These are phyloP conservation scores for Candida piceae DNA, from an alignment of 805 yeast species.

Conservation along the genomic window DNA sequence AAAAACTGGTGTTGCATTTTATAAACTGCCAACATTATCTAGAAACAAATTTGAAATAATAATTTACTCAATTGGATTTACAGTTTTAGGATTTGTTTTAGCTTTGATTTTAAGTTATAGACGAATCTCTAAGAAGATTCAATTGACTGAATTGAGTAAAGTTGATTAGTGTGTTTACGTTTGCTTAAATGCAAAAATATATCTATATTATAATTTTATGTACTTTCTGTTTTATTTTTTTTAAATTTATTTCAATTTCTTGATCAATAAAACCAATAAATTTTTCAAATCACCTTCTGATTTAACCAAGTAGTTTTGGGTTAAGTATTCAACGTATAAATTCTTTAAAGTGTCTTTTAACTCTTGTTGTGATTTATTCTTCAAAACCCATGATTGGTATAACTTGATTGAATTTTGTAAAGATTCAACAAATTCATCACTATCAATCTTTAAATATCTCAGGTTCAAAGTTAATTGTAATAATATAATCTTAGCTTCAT, in stretches of 20 bases:
- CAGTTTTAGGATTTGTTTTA: slow-evolving; percentile 20
- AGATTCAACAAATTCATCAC: slow-evolving; percentile 46
- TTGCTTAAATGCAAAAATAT: not conserved
- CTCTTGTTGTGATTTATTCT: too few species aligned
- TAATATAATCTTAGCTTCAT: slow-evolving; percentile 35
- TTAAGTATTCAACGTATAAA: too few species aligned
- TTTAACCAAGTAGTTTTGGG: slow-evolving; percentile 17
- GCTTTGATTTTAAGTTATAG: slow-evolving; percentile 20
- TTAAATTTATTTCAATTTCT: slow-evolving; percentile 16
- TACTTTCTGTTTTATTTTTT: not conserved
- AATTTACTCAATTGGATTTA: slow-evolving; percentile 11
- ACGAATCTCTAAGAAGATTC: slow-evolving; percentile 20
- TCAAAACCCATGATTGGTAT: slow-evolving; percentile 48
- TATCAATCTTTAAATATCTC: slow-evolving; percentile 41
- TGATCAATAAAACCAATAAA: slow-evolving; percentile 21
- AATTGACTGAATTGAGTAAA: slow-evolving; percentile 19
- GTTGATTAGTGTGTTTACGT: slow-evolving; percentile 15
- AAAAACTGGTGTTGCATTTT: slow-evolving; percentile 9
- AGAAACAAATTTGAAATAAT: slow-evolving; percentile 4
- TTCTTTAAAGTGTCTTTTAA: too few species aligned
- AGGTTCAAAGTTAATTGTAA: slow-evolving; percentile 64
- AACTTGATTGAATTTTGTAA: slow-evolving; percentile 70
- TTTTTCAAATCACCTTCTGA: slow-evolving; percentile 18
- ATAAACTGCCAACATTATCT: slow-evolving; percentile 9
- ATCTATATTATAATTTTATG: too few species aligned